Evolutionary conservation across 1,139 yeast genomes (phyloP).

Genomic region (Hyphopichia pseudoburtonii): DNA sequence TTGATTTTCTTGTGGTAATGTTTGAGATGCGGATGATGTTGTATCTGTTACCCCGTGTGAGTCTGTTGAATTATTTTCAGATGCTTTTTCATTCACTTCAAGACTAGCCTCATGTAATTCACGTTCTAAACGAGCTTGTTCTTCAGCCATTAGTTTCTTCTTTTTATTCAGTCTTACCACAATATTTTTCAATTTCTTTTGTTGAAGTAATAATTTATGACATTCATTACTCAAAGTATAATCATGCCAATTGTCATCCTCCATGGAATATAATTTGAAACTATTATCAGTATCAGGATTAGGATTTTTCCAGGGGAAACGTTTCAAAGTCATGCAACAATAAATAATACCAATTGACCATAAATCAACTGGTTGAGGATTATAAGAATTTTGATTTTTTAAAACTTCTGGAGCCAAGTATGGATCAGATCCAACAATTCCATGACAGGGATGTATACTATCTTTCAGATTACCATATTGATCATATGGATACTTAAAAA

Average conservation of each 20-base stretch:
- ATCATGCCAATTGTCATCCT: slow-evolving; percentile 51
- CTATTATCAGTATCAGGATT: slow-evolving; percentile 78
- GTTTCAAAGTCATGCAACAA: slow-evolving; percentile 91
- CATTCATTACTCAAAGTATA: slow-evolving; percentile 52
- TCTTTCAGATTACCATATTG: slow-evolving; percentile 45
- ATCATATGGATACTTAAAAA: slow-evolving; percentile 89
- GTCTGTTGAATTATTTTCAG: too few relatives aligned
- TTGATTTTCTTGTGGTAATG: background rate
- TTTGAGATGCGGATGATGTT: too few relatives aligned
- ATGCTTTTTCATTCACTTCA: too few relatives aligned
- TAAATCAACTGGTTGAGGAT: slow-evolving; percentile 90
- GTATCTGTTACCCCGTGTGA: too few relatives aligned
- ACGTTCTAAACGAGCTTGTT: slow-evolving; percentile 6
- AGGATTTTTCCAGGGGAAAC: slow-evolving; percentile 98
- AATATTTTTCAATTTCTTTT: slow-evolving; percentile 44
- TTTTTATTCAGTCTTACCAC: slow-evolving; percentile 45
- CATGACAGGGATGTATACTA: slow-evolving; percentile 77
- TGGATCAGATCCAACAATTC: slow-evolving; percentile 97
- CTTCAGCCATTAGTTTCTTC: slow-evolving; percentile 24
- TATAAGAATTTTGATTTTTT: slow-evolving; percentile 64
- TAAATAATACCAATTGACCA: slow-evolving; percentile 96
- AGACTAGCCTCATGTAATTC: slow-evolving; percentile 3
- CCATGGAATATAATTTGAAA: slow-evolving; percentile 63
- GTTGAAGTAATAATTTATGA: slow-evolving; percentile 46
- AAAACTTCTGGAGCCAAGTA: slow-evolving; percentile 96